These are phyloP conservation scores for Polysphondylium violaceum DNA, from an alignment of 78 protist species.

Conservation along the genomic window DNA sequence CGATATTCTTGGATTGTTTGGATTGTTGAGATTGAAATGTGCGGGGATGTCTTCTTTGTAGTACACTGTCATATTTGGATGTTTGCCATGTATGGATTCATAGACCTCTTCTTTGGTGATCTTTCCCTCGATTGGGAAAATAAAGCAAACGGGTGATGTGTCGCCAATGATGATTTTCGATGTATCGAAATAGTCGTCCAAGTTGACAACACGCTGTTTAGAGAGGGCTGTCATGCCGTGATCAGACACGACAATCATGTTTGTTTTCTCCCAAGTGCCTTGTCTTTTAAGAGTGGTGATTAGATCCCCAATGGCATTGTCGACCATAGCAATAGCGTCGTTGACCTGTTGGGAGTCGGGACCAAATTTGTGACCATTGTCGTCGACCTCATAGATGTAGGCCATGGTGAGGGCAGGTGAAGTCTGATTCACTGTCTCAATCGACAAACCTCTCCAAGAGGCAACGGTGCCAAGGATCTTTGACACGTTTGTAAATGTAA, in stretches of 20 bases:
- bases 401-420: conserved; percentile 45
- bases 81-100: not conserved
- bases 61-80: not conserved
- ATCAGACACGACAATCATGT: conserved; percentile 47
- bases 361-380: conserved; percentile 29
- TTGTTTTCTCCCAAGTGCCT: not conserved
- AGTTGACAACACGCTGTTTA: not conserved
- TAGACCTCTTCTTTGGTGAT: not conserved
- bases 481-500: not conserved
- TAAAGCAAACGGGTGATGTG: not conserved
- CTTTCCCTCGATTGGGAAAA: not conserved
- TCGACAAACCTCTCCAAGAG: not conserved
- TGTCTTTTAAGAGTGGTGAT: not conserved
- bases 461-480: not conserved
- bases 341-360: not conserved
- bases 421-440: not conserved
- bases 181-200: not conserved
- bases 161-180: not conserved
- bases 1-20: conserved; percentile 13
- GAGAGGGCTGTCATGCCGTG: conserved; percentile 49
- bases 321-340: not conserved
- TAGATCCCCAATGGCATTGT: conserved; percentile 11
- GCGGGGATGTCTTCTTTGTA: not conserved
- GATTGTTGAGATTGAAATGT: not conserved
- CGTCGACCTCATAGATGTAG: conserved; percentile 27